Base-by-base conservation (phyloP, 1,139 yeast genomes). In the Saccharomyces hybrid region DNA sequence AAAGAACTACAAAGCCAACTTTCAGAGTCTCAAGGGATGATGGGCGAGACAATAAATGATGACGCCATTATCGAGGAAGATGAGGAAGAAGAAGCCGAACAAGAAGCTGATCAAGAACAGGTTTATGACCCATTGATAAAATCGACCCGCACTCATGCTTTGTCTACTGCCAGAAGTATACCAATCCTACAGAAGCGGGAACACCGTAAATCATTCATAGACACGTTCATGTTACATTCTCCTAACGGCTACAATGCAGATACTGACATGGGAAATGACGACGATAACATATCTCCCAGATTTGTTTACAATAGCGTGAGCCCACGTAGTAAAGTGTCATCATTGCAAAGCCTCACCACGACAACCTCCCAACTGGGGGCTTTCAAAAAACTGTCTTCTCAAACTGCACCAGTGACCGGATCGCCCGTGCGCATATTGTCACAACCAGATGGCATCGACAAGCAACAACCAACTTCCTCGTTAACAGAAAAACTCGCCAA, bases 141-240 rank as follows among this genome's bases (percentile, higher is more conserved):
- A 38, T 16, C 44, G 2, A 13, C 25, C 7, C 44, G 5, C 13
- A 8, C 26, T 4, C 44, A 16, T 28, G 14, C n/a, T 46, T 47
- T 6, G 7, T 27, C 23, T 16, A 38, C 13, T 11, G 38, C 49
- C 5, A 42, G 32, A n/a, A 56, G 60, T 13, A 58, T 59, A 13
- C 61, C 63, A 5, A 61, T 62, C 26, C 11, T 55, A 9, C 57
- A 54, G 8, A 57, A 55, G n/a, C 57, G 64, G 3, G 53, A 54
- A 6, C 61, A 62, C 5, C 31, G 49, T 8, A 60, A 65, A n/a
- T 64, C 68, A 0, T 66, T 65, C 46, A 62, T 66, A 31, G 68
- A 64, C 46, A 59, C 61, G 23, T 59, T 55, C 14, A 55, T 59
- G 56, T 42, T 56, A 9, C 59, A 53, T 32, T 52, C 57, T 2